Percentiles rank a stretch among this genome's conserved stretches.
Evolutionary conservation across 2,329 filamentous ascomycete genomes (phyloP).

Genomic region (Epichloe glyceriae): DNA sequence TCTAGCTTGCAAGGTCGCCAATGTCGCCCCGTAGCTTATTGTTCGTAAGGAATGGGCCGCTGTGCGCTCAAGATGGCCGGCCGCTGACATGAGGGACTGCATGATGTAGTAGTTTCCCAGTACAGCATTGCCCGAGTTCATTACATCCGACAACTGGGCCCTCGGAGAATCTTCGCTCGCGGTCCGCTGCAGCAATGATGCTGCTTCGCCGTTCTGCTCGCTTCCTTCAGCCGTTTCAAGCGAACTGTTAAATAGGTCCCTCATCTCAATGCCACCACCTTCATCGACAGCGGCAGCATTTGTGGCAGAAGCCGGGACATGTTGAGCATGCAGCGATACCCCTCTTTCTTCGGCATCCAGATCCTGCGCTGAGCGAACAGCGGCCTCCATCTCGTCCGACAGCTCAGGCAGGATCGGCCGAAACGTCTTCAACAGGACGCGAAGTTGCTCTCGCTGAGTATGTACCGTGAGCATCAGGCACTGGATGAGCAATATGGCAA

Average conservation of each 20-base stretch:
- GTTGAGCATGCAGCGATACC: constrained; percentile 17
- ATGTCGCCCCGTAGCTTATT: constrained; percentile 40
- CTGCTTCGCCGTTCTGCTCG: constrained; percentile 15
- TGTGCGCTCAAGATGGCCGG: constrained; percentile 31
- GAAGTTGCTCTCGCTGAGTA: constrained; percentile 44
- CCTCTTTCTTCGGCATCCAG: constrained; percentile 45
- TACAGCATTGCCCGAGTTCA: constrained; percentile 42
- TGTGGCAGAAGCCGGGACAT: constrained; percentile 16
- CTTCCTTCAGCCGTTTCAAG: constrained; percentile 13
- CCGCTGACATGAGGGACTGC: constrained; percentile 34
- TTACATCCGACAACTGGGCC: constrained; percentile 31
- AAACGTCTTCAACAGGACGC: constrained; percentile 32
- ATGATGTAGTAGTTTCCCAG: constrained; percentile 41
- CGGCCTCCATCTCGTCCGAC: constrained; percentile 13
- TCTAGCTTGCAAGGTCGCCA: constrained; percentile 37
- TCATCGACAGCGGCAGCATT: constrained; percentile 19
- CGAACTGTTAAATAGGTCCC: constrained; percentile 13
- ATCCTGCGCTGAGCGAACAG: constrained; percentile 29
- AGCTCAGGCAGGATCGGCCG: constrained; percentile 19
- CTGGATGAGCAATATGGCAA: constrained; percentile 43
- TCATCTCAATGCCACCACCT: constrained; percentile 33
- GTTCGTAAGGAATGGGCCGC: constrained; percentile 39
- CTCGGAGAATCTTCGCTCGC: constrained; percentile 18
- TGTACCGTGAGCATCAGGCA: constrained; percentile 52
- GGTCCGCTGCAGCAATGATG: constrained; percentile 14